Evolutionary conservation across 768 basidiomycete genomes (phyloP), one percentile per base, ranked within the genome.

Genomic region (Mycena galericulata): DNA sequence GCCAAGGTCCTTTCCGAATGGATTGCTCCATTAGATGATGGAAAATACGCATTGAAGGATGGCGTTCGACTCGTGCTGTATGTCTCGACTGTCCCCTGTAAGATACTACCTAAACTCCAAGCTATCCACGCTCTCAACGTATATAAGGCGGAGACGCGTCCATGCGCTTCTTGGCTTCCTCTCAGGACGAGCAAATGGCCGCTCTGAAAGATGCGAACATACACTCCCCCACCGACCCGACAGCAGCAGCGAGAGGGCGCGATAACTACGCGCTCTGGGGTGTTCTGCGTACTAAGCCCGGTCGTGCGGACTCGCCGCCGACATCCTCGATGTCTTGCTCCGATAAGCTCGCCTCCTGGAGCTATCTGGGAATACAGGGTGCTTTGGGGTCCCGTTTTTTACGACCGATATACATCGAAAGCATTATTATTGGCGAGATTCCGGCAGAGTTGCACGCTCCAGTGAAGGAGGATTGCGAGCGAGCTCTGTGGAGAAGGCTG

Each of bases 341-440:
- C 71, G 97, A 99, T 77, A 99, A 99, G 79, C 91, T 99, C 45
- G 95, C 95, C 0, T 80, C 87, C 6, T 99, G 96, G 96, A 89
- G 85, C 61, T 87, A 92, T 0, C 81, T 95, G 4, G 97, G 97
- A 0, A 83, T 97, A 27, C 95, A 97, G 75, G 97, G 97, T 4
- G 91, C 93, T 2, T 81, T 98, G 53, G 87, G 87, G 3, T 85
- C 90, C 7, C 79, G 67, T 18, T 82, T 87, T 68, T 79, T 89
- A 43, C 73, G 71, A 4, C 93, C 93, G 0, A 62, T 97, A 9
- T 95, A 95, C 74, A 78, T 97, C 24, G 78, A 81, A 46, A 74
- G 77, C 27, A 79, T 98, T 20, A 80, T 96, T 59, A 82, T 99
- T 3, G 94, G 96, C 2, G 94, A 92, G 45, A 90, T 95, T 0